Evolutionary conservation across 352 stramenopile genomes (phyloP), one percentile per base, ranked within the genome.

Genomic region (Saprolegnia parasitica): DNA sequence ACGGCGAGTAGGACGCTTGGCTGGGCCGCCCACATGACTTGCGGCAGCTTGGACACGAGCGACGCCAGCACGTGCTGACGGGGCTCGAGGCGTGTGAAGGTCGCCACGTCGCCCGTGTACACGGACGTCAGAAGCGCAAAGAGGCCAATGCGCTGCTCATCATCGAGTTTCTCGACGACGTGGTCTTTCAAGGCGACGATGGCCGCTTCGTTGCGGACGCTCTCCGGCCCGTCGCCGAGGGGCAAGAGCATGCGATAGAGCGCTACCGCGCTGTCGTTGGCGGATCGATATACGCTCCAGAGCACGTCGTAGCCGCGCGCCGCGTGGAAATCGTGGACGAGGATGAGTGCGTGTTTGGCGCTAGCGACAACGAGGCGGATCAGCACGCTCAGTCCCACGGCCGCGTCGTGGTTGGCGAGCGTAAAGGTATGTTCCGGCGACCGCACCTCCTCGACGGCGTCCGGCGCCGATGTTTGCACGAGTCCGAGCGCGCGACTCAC

Each of bases 1-100:
- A 89, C 83, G 24, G 90, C 85, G 20, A 81, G 76, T 24, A 93
- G 74, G 9, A 89, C 87, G 66, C 91, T 89, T 16, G 88, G 75
- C 49, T 81, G 77, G 3, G 81, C 78, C 56, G 89, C 79, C 29
- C 81, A 88, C 4, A 39, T 47, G 3, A 87, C 84, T 29, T 73
- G 74, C 5, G 79, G 81, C 0, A 93, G 64, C 62, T 87, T 90
- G 16, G 81, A 86, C 60, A 91, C 58, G 15, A 90, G 75, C 54
- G 90, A 80, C 21, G 83, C 83, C 23, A 93, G 60, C 6, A 80
- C 81, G 73, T 86, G 81, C 0, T 81, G 90, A 58, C 82, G 88
- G 1, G 84, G 78, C 62, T 93, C 85, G 42, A 93, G 73, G 60
- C 73, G 83, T 46, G 84, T 56, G 23, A 91, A 90, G 46, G 90